phyloP scores from a whole-genome alignment of 2,329 filamentous ascomycete genomes.

The Aspergillaceae sp. region DNA sequence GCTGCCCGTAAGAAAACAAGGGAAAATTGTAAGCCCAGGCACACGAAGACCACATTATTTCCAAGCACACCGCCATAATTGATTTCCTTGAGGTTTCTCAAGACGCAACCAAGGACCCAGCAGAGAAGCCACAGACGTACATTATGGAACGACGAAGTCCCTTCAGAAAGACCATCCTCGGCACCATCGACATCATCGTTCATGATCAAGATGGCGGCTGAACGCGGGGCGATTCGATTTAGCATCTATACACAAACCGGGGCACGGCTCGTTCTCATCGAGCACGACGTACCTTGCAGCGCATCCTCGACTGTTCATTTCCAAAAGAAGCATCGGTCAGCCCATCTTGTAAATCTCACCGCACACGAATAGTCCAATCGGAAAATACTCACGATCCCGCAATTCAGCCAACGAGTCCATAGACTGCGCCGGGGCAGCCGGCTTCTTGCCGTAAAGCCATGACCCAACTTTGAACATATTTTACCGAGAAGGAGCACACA shows the following conservation, averaged over 20 bases:
- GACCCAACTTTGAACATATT: constrained; percentile 36
- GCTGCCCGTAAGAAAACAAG: constrained; percentile 32
- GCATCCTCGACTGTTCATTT: constrained; percentile 30
- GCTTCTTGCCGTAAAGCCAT: constrained; percentile 39
- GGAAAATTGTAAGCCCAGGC: constrained; percentile 4
- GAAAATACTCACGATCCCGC: constrained; percentile 35
- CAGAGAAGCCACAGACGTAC: constrained; percentile 28
- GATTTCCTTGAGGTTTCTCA: no score
- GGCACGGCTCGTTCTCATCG: not conserved
- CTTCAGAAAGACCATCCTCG: constrained; percentile 61
- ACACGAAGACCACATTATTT: constrained; percentile 4
- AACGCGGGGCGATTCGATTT: not conserved
- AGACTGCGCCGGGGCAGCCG: constrained; percentile 41
- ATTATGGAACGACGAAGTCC: constrained; percentile 78
- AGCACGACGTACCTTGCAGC: constrained; percentile 31
- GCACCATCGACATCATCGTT: constrained; percentile 85
- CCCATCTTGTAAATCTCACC: constrained; percentile 4
- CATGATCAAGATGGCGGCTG: constrained; percentile 64
- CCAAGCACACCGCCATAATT: not conserved
- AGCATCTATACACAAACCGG: not conserved
- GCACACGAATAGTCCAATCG: constrained; percentile 7
- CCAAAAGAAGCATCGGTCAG: constrained; percentile 10
- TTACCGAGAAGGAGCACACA: not conserved
- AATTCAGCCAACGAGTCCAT: constrained; percentile 51
- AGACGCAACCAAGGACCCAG: not conserved